Conservation (phyloP, 176 grass and related monocot species). For the Oryza punctata region DNA sequence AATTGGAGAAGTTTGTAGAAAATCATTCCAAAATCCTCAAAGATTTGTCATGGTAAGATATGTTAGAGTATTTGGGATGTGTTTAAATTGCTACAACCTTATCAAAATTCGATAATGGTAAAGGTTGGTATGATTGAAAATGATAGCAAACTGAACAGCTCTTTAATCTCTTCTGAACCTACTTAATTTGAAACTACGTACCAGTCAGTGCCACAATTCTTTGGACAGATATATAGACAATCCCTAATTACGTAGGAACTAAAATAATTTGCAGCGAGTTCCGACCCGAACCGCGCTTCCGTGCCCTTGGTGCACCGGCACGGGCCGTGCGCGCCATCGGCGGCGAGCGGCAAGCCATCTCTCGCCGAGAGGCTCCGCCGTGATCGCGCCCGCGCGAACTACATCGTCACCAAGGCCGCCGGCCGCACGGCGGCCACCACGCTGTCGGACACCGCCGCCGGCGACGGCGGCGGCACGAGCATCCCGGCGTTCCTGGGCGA, state of each 20-base stretch:
- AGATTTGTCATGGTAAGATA: too few relatives aligned
- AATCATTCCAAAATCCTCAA: too few relatives aligned
- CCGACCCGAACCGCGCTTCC: neutral
- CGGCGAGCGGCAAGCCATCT: neutral
- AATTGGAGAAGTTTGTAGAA: too few relatives aligned
- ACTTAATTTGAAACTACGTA: neutral
- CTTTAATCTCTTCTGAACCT: neutral
- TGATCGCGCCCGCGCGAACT: neutral
- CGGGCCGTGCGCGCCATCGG: neutral
- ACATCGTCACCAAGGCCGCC: neutral
- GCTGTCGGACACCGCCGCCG: neutral
- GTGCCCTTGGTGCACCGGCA: constrained; percentile 36
- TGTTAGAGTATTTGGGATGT: too few relatives aligned
- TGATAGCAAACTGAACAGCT: too few relatives aligned
- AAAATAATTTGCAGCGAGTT: neutral
- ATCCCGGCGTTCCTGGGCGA: constrained; percentile 22
- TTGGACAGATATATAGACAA: too few relatives aligned
- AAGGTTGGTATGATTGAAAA: too few relatives aligned
- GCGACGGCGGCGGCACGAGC: neutral
- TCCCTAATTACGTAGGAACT: neutral
- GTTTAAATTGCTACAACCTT: too few relatives aligned
- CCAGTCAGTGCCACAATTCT: too few relatives aligned
- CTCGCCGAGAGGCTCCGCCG: neutral
- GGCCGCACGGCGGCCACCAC: neutral
- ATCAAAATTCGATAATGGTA: too few relatives aligned